Conservation (phyloP, 164 flowering plant genomes). For the Annona cherimola region DNA sequence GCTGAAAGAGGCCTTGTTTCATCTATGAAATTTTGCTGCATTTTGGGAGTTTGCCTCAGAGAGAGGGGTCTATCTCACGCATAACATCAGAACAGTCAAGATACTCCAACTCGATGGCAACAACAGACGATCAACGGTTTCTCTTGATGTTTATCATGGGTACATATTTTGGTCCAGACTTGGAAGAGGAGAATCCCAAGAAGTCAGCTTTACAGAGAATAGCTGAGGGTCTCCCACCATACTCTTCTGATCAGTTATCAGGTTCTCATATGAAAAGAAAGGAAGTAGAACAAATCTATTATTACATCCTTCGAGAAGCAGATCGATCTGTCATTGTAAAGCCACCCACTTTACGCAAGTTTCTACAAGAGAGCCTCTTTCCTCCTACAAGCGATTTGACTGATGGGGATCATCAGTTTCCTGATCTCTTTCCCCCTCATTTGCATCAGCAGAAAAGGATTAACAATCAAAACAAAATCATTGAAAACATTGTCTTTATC, state of each 20-base stretch:
- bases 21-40: background rate
- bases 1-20: background rate
- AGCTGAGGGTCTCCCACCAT: constrained; percentile 40
- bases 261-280: constrained; percentile 33
- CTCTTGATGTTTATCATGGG: constrained; percentile 51
- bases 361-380: constrained; percentile 31
- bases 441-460: constrained; percentile 29
- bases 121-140: constrained; percentile 43
- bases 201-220: constrained; percentile 46
- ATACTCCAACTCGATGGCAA: constrained; percentile 2
- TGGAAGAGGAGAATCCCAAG: constrained; percentile 26
- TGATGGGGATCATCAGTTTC: constrained; percentile 33
- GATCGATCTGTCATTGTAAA: constrained; percentile 29
- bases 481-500: constrained; percentile 39
- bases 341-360: constrained; percentile 25
- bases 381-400: constrained; percentile 8
- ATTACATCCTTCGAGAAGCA: constrained; percentile 40
- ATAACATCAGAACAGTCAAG: background rate
- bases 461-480: constrained; percentile 14
- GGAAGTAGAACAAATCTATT: constrained; percentile 39
- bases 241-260: constrained; percentile 32
- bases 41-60: constrained; percentile 5
- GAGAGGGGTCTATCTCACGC: constrained; percentile 11
- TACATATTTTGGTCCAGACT: constrained; percentile 57
- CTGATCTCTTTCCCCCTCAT: constrained; percentile 37